A percentile compares a stretch with the other conserved stretches of the same genome.
Evolutionary conservation across 2,329 filamentous ascomycete genomes (phyloP).

Genomic region (Sclerotinia borealis): DNA sequence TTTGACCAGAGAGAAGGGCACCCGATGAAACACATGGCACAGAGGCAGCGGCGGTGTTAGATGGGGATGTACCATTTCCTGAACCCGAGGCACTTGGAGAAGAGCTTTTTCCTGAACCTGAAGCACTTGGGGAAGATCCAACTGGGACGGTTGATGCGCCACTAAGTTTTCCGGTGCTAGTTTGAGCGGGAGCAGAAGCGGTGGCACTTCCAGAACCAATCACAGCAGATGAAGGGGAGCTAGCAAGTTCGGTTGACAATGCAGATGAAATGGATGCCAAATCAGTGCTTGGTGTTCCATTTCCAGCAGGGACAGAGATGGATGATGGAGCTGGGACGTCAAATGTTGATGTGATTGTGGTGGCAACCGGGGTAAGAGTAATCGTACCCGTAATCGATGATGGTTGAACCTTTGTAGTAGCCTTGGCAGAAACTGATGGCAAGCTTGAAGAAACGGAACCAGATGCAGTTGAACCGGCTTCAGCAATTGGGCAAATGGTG

Average conservation of each 20-base stretch:
- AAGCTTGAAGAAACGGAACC: background rate
- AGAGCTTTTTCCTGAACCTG: background rate
- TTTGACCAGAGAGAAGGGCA: background rate
- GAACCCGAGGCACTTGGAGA: background rate
- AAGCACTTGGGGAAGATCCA: background rate
- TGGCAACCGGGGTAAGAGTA: background rate
- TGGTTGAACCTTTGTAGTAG: background rate
- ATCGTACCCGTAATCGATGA: background rate
- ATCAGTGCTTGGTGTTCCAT: background rate
- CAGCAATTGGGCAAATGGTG: conserved; percentile 17
- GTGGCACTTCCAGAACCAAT: background rate
- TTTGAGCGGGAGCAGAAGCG: background rate
- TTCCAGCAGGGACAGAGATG: background rate
- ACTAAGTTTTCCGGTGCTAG: background rate
- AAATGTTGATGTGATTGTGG: background rate
- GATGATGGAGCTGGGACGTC: background rate
- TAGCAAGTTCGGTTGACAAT: background rate
- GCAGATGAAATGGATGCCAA: conserved; percentile 3
- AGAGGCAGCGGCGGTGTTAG: background rate
- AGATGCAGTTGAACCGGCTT: background rate
- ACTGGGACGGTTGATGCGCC: background rate
- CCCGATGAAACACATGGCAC: background rate
- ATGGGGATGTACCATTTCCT: background rate
- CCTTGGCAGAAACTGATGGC: background rate
- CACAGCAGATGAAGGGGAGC: background rate